Evolutionary conservation across 768 basidiomycete species (phyloP).

Genomic region (Boletus rubroflammeus): DNA sequence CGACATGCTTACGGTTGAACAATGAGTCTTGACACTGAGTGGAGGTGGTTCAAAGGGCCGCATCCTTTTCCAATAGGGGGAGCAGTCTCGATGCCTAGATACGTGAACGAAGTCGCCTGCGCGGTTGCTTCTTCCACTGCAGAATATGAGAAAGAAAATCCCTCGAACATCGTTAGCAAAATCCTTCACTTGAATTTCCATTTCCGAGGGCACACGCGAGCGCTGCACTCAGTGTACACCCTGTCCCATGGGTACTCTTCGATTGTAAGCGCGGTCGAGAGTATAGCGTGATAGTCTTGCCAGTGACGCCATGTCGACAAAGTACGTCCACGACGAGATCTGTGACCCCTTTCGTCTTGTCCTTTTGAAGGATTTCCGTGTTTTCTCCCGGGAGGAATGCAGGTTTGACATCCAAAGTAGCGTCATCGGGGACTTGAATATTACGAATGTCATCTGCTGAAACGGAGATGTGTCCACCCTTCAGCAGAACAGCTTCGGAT

Average conservation of each 20-base stretch:
- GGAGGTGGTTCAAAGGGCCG: constrained; percentile 87
- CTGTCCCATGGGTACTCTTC: constrained; percentile 84
- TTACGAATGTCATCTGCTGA: constrained; percentile 43
- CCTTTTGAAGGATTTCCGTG: constrained; percentile 55
- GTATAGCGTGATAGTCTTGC: constrained; percentile 44
- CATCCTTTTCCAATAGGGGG: constrained; percentile 65
- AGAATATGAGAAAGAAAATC: not conserved
- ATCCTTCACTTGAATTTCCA: constrained; percentile 38
- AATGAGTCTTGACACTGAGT: constrained; percentile 45
- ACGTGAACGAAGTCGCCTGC: constrained; percentile 66
- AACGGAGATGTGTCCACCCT: constrained; percentile 74
- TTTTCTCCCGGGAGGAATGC: constrained; percentile 50
- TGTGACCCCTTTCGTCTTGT: constrained; percentile 3
- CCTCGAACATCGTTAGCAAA: not conserved
- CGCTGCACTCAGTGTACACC: constrained; percentile 87
- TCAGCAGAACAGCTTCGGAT: constrained; percentile 63
- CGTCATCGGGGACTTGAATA: constrained; percentile 27
- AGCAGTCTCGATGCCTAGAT: constrained; percentile 70
- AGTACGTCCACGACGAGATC: constrained; percentile 65
- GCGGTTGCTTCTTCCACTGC: constrained; percentile 56
- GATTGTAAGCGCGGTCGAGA: constrained; percentile 61
- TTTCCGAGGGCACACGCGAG: constrained; percentile 65
- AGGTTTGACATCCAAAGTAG: constrained; percentile 37
- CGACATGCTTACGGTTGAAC: constrained; percentile 52
- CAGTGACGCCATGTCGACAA: constrained; percentile 31